These are phyloP conservation scores for Stephania yunnanensis DNA, from an alignment of 164 flowering plant genomes.

Conservation along the genomic window DNA sequence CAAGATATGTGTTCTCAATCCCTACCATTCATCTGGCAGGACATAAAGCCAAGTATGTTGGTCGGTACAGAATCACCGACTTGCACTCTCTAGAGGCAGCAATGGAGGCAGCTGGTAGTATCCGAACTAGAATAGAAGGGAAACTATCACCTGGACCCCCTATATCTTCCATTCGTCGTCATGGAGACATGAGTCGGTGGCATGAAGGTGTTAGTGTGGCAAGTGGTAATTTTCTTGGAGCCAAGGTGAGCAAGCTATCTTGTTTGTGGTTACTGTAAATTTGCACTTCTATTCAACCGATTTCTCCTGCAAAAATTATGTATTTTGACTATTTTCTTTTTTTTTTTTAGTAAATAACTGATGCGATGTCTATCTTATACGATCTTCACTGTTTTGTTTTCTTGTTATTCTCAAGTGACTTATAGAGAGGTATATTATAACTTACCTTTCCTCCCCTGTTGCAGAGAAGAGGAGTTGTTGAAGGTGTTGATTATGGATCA, in stretches of 20 bases:
- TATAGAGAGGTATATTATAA: background rate
- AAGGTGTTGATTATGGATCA: constrained; percentile 85
- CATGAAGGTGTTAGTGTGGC: constrained; percentile 96
- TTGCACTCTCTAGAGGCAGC: constrained; percentile 73
- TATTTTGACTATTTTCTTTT: background rate
- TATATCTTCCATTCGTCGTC: constrained; percentile 71
- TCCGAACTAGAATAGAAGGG: constrained; percentile 68
- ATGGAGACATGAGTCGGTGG: constrained; percentile 84
- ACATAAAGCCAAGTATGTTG: constrained; percentile 61
- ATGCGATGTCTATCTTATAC: background rate
- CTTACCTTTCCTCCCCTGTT: background rate
- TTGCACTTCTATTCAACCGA: background rate
- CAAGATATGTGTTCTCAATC: background rate
- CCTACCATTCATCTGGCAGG: constrained; percentile 39
- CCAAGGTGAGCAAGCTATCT: constrained; percentile 56
- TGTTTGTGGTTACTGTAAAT: background rate
- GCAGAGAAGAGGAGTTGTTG: constrained; percentile 91
- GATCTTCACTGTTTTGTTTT: background rate
- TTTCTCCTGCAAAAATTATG: background rate
- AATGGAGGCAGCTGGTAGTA: constrained; percentile 89
- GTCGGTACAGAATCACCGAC: constrained; percentile 85
- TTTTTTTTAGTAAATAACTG: background rate
- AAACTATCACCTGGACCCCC: constrained; percentile 95
- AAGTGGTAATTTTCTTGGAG: constrained; percentile 92
- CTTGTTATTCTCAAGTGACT: background rate